Evolutionary conservation across 2,329 filamentous ascomycete genomes (phyloP), one percentile per base, ranked within the genome.

Genomic region (Plenodomus biglobosus): DNA sequence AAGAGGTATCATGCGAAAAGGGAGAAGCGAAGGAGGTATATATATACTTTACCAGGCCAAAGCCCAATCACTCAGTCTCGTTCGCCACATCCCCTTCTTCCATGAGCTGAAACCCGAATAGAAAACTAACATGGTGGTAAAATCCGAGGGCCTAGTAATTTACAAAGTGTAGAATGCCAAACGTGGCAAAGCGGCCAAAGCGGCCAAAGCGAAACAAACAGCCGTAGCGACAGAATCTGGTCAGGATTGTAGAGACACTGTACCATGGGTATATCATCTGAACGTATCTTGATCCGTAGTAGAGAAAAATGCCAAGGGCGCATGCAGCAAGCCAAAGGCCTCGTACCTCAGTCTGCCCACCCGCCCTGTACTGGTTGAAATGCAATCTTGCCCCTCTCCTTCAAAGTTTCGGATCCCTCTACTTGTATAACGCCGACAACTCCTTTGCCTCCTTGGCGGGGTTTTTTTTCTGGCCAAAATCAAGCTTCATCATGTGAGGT

Each of bases 1-100:
- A 52, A 49, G 13, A 32, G 27, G 27, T 32, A 32, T 32, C 27
- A 15, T 15, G 27, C 27, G 11, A 32, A 32, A 3, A 32, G 27
- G 20, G 22, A 39, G 35, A 40, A 16, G 39, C 16, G 20, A 22
- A 34, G 39, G 17, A 35, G 7, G 34, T 27, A 39, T 20, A 24
- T n/a, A 40, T 37, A 20, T 43, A 38, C 38, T 42, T 36, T 48
- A 44, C 24, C 13, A n/a, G 35, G 46, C 46, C 41, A 35, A 52
- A 45, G 51, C 50, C 45, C 17, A 41, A 40, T 37, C 52, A 41
- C 37, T 37, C 52, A 56, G 40, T 44, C 43, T 46, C 41, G 40
- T 18, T 34, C 43, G 16, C 38, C 43, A 49, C 30, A 27, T 24
- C 21, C 21, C 19, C 27, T 36, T 22, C 16, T 18, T 36, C 19